Percentiles rank a stretch among this genome's conserved stretches.
Conservation (phyloP, 1,139 yeast genomes). For the Magnusiomyces ingens region DNA sequence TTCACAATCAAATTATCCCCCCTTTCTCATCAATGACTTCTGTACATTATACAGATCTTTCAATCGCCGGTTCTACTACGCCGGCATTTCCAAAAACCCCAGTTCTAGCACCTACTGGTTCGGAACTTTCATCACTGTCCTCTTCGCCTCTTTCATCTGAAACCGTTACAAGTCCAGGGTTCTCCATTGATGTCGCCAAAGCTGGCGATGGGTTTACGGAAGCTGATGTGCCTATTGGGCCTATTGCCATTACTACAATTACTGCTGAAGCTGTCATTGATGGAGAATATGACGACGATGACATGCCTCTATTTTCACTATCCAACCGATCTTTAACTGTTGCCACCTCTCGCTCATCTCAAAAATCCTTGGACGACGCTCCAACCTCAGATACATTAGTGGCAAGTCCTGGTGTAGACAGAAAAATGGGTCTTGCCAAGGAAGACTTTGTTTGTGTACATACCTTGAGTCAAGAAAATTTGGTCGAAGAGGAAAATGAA, state of each 20-base stretch:
- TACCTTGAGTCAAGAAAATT: neutral
- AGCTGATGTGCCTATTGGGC: too few species aligned
- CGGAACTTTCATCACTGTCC: neutral
- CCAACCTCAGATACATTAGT: slow-evolving; percentile 2
- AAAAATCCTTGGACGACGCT: neutral
- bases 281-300: neutral
- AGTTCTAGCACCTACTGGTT: neutral
- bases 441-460: too few species aligned
- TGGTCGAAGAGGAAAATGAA: neutral
- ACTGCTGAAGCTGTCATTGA: neutral
- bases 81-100: neutral
- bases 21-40: too few species aligned
- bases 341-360: neutral
- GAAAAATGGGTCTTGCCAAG: too few species aligned
- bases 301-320: neutral
- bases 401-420: neutral
- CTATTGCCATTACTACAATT: too few species aligned
- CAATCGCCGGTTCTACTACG: neutral
- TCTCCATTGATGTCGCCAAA: neutral
- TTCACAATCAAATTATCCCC: neutral
- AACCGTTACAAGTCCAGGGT: neutral
- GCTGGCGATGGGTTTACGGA: neutral
- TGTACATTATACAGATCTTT: too few species aligned
- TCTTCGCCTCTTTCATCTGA: neutral
- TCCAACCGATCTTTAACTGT: neutral